Percentiles rank a stretch among this genome's conserved stretches.
These are phyloP conservation scores for Eragrostis nindensis DNA, from an alignment of 176 grass and related monocot genomes.

Conservation along the genomic window DNA sequence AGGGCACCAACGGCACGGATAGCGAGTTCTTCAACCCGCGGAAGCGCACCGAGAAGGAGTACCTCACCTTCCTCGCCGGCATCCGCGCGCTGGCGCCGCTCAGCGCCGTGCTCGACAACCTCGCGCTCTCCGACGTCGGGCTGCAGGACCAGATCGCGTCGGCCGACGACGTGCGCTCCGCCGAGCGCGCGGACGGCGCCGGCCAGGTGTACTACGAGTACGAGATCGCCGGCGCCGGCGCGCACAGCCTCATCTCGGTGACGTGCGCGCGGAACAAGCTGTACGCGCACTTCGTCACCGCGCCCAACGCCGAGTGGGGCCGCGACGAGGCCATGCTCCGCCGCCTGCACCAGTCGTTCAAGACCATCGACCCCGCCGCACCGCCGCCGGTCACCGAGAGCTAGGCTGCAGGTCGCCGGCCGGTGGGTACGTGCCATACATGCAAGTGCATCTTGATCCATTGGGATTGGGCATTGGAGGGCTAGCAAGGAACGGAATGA, in stretches of 20 bases:
- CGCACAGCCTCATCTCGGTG: slow-evolving; percentile 86
- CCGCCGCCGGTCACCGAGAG: background rate
- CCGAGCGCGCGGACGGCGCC: slow-evolving; percentile 48
- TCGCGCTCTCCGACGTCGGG: slow-evolving; percentile 84
- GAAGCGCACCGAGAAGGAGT: slow-evolving; percentile 84
- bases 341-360: slow-evolving; percentile 87
- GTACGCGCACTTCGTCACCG: slow-evolving; percentile 85
- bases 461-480: too few species aligned
- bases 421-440: background rate
- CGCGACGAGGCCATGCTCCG: slow-evolving; percentile 78
- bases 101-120: slow-evolving; percentile 78
- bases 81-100: slow-evolving; percentile 86
- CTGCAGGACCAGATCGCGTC: slow-evolving; percentile 90
- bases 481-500: background rate
- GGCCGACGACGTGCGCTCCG: slow-evolving; percentile 61
- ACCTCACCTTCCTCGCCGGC: slow-evolving; percentile 82
- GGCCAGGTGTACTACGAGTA: slow-evolving; percentile 94
- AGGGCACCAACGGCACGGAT: slow-evolving; percentile 98
- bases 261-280: slow-evolving; percentile 93
- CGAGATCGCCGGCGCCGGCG: slow-evolving; percentile 75
- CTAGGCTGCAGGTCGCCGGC: background rate
- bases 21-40: slow-evolving; percentile 97
- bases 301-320: slow-evolving; percentile 78
- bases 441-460: slow-evolving; percentile 1
- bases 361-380: slow-evolving; percentile 55